These are phyloP conservation scores for Trichoderma citrinoviride DNA, from an alignment of 2,329 filamentous ascomycete genomes.

Conservation along the genomic window DNA sequence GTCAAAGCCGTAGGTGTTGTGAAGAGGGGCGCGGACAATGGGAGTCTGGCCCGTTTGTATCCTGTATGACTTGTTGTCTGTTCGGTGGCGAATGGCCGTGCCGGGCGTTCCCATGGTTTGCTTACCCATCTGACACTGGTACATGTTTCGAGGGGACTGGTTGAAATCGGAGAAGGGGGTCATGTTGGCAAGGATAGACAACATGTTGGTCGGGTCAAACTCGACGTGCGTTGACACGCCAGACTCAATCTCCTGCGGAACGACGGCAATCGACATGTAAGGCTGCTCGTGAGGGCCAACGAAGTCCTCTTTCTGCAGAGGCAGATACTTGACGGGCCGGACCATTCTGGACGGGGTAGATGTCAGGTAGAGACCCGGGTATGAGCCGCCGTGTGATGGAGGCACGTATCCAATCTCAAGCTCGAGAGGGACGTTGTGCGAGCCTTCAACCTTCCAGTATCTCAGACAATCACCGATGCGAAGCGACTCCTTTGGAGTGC, in stretches of 20 bases:
- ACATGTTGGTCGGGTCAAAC: slow-evolving; percentile 89
- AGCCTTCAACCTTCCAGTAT: slow-evolving; percentile 92
- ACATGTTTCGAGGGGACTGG: slow-evolving; percentile 98
- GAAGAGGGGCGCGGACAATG: slow-evolving; percentile 83
- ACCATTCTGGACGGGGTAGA: slow-evolving; percentile 84
- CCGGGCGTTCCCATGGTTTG: slow-evolving; percentile 98
- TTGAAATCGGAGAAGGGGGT: slow-evolving; percentile 99
- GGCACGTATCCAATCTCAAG: slow-evolving; percentile 93
- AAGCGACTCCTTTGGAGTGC: slow-evolving; percentile 76
- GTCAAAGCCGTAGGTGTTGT: slow-evolving; percentile 95
- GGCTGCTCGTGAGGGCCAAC: slow-evolving; percentile 95
- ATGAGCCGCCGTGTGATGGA: slow-evolving; percentile 84
- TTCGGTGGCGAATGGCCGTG: slow-evolving; percentile 78
- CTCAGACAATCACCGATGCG: slow-evolving; percentile 82
- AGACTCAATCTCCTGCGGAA: slow-evolving; percentile 82
- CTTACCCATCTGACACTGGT: slow-evolving; percentile 99
- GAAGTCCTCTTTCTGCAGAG: slow-evolving; percentile 79
- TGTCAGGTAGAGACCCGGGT: slow-evolving; percentile 92
- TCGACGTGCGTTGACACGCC: slow-evolving; percentile 92
- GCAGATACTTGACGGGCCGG: slow-evolving; percentile 86
- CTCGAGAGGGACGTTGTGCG: slow-evolving; percentile 73
- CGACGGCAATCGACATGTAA: slow-evolving; percentile 95
- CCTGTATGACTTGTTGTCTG: slow-evolving; percentile 95
- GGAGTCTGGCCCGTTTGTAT: slow-evolving; percentile 95
- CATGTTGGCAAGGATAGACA: slow-evolving; percentile 97